Base-by-base conservation (phyloP, 768 basidiomycete species). In the Lyophyllum decastes region DNA sequence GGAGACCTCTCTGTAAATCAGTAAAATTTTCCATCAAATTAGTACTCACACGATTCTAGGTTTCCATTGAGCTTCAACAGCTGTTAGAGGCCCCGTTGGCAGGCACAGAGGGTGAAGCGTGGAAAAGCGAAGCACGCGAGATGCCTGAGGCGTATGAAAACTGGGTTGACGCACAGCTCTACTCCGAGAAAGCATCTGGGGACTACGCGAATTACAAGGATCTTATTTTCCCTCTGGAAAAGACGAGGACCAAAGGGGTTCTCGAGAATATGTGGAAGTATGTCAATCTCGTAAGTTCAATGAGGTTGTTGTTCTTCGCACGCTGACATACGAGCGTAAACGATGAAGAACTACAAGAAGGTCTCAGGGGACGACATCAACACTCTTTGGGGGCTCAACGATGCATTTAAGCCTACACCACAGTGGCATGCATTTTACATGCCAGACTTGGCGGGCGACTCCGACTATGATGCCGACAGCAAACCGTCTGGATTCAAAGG, bases 1-100 rank as follows among this genome's bases (percentile, higher is more conserved):
- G 92, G 92, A 12, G 89, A 94, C 71, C 77, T 94, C 57, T 87
- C 90, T 41, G 92, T 90, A 73, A 58, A 75, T 72, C 21, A 21
- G 5, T 30, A 21, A 25, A 35, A 30, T 38, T 35, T 14, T 21
- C 16, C 21, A 16, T 14, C 14, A 33, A 43, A n/a, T 33, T 49
- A 19, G 8, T 38, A 25, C 34, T 51, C 22, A 55, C 48, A 26
- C 22, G 3, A 12, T 53, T 34, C 7, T 59, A 92, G 90, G 76
- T 83, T 41, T 80, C 82, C 4, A 78, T 93, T 24, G 80, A 90
- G 66, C 69, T 92, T 7, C 84, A 85, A 64, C 82, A 86, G 43
- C 67, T 89, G 25, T 70, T 94, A 14, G 87, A 89, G 52, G 73
- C 75, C 16, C 83, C 87, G 1, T 71, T 94, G 33, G 72, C 86